Evolutionary conservation across 495 filamentous ascomycete species (phyloP).

Genomic region (Thozetella sp.): DNA sequence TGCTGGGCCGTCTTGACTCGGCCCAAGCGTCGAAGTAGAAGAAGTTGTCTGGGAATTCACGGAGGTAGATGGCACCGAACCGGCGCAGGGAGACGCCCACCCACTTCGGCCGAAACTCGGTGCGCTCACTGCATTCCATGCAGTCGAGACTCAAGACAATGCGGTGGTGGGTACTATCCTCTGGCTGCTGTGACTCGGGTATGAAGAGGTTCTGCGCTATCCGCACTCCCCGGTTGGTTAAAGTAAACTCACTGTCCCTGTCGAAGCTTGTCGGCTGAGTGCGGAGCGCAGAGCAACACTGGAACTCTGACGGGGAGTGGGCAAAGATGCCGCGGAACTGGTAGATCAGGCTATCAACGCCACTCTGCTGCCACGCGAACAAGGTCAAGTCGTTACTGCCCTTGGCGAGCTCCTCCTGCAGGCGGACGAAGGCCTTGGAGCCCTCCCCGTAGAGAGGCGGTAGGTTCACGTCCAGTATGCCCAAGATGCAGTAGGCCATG

Average conservation of each 20-base stretch:
- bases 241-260: background rate
- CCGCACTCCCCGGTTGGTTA: background rate
- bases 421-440: conserved; percentile 13
- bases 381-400: conserved; percentile 15
- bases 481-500: conserved; percentile 25
- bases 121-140: background rate
- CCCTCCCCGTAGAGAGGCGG: conserved; percentile 20
- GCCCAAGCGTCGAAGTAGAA: background rate
- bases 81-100: background rate
- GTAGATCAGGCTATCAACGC: background rate
- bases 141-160: background rate
- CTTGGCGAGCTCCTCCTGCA: conserved; percentile 19
- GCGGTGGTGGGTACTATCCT: background rate
- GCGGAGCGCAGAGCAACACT: background rate
- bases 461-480: conserved; percentile 22
- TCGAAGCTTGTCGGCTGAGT: background rate
- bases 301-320: conserved; percentile 8
- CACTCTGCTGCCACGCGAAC: conserved; percentile 10
- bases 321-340: conserved; percentile 15
- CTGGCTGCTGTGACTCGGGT: background rate
- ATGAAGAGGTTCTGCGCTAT: background rate
- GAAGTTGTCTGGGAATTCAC: background rate
- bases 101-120: background rate
- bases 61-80: background rate
- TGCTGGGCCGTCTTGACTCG: background rate